Percentiles rank a stretch among this genome's conserved stretches.
These are phyloP conservation scores for Hymenoscyphus fraxineus DNA, from an alignment of 2,329 filamentous ascomycete species.

Conservation along the genomic window DNA sequence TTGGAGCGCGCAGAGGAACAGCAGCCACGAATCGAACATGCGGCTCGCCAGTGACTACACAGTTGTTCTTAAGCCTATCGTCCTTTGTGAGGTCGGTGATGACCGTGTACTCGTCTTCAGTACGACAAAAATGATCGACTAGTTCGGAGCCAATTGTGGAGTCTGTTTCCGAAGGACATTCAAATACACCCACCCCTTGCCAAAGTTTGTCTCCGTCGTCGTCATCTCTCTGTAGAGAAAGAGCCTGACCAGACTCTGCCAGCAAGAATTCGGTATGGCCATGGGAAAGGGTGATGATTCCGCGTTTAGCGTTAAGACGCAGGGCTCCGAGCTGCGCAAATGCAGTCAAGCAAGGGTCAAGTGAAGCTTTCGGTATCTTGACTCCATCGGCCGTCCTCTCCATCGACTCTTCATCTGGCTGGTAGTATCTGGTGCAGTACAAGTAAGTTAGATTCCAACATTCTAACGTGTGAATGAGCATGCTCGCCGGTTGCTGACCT, in stretches of 20 bases:
- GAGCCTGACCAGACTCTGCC: constrained; percentile 27
- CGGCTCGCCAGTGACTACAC: constrained; percentile 36
- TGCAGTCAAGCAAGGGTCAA: constrained; percentile 42
- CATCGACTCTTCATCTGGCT: constrained; percentile 16
- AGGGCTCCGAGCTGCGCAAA: constrained; percentile 49
- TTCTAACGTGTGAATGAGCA: neutral
- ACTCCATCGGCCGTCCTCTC: neutral
- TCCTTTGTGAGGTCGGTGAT: constrained; percentile 40
- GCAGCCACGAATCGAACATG: constrained; percentile 51
- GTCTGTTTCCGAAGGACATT: constrained; percentile 12
- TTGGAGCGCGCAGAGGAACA: constrained; percentile 56
- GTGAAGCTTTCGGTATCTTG: constrained; percentile 16
- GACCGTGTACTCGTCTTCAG: constrained; percentile 24
- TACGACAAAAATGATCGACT: constrained; percentile 20
- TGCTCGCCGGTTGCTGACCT: constrained; percentile 16
- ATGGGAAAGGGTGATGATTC: constrained; percentile 40
- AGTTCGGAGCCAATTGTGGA: constrained; percentile 21
- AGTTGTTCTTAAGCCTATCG: constrained; percentile 37
- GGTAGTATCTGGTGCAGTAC: constrained; percentile 21
- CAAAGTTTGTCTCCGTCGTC: constrained; percentile 30
- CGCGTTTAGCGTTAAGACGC: constrained; percentile 44
- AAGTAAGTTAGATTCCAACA: neutral
- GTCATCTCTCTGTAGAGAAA: constrained; percentile 29
- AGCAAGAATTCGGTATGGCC: constrained; percentile 26
- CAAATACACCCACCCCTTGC: constrained; percentile 27